Conservation (phyloP, 2,329 filamentous ascomycete species). For the Alternaria solani region DNA sequence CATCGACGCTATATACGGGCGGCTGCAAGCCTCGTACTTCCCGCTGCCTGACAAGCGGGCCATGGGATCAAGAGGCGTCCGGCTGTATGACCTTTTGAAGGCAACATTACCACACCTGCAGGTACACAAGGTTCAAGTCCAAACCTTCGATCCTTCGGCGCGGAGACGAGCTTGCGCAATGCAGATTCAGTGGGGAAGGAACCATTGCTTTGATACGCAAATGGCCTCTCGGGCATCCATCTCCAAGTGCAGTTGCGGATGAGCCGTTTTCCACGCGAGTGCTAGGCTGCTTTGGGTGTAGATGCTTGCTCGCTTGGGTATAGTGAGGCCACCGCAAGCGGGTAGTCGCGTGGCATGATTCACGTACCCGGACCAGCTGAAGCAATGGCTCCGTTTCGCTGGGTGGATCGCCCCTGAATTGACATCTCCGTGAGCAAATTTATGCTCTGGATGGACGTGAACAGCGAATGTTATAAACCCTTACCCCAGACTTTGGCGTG, state of each 20-base stretch:
- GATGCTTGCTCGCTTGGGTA: background rate
- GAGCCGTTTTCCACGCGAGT: slow-evolving; percentile 13
- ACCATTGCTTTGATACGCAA: slow-evolving; percentile 8
- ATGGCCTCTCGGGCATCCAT: background rate
- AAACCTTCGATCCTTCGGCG: slow-evolving; percentile 18
- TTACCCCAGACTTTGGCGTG: background rate
- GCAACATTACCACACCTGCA: slow-evolving; percentile 1
- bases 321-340: slow-evolving; percentile 4
- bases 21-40: background rate
- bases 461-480: background rate
- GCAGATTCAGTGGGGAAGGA: slow-evolving; percentile 4
- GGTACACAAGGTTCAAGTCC: slow-evolving; percentile 1
- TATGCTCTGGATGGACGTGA: background rate
- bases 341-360: slow-evolving; percentile 17
- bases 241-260: background rate
- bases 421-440: background rate
- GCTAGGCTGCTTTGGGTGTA: background rate
- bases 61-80: slow-evolving; percentile 3
- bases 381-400: slow-evolving; percentile 14
- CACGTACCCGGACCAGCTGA: slow-evolving; percentile 12
- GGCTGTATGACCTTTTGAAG: slow-evolving; percentile 1
- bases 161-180: slow-evolving; percentile 23
- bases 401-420: slow-evolving; percentile 10
- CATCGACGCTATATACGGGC: slow-evolving; percentile 16
- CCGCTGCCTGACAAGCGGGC: background rate